These are phyloP conservation scores for Rhodotorula sp. DNA, from an alignment of 1,284 basidiomycete genomes.

Conservation along the genomic window DNA sequence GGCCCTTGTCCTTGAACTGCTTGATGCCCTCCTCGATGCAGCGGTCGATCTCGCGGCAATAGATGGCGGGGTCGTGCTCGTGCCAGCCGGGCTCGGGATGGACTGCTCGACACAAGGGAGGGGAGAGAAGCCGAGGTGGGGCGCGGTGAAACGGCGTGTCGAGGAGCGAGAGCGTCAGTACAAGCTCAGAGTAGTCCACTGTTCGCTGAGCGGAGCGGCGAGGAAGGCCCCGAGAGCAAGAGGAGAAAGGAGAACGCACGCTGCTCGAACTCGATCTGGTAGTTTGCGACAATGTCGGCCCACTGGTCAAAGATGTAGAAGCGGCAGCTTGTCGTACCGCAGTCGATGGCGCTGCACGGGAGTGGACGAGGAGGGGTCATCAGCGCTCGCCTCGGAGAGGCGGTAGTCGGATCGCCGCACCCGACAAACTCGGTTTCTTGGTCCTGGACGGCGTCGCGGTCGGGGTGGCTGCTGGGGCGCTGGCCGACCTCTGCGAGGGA, in stretches of 20 bases:
- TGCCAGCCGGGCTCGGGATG: constrained; percentile 70
- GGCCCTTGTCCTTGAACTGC: constrained; percentile 72
- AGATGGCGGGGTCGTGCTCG: constrained; percentile 86
- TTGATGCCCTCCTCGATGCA: constrained; percentile 76
- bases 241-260: constrained; percentile 8
- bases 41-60: constrained; percentile 72
- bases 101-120: constrained; percentile 8
- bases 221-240: not conserved
- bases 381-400: not conserved
- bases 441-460: constrained; percentile 27
- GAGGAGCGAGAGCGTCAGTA: too few relatives aligned
- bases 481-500: constrained; percentile 15
- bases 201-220: too few relatives aligned
- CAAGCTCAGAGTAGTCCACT: too few relatives aligned
- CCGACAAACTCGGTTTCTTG: constrained; percentile 41
- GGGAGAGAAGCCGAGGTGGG: not conserved
- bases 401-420: constrained; percentile 4
- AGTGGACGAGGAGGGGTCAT: not conserved
- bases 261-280: constrained; percentile 76
- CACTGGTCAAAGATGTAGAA: constrained; percentile 60
- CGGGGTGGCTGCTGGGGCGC: constrained; percentile 14
- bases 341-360: constrained; percentile 40
- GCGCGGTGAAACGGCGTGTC: too few relatives aligned
- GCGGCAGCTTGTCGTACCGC: constrained; percentile 36
- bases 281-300: constrained; percentile 75